Evolutionary conservation across 2,329 filamentous ascomycete species (phyloP).

Genomic region (Ceratocystis albifundus): DNA sequence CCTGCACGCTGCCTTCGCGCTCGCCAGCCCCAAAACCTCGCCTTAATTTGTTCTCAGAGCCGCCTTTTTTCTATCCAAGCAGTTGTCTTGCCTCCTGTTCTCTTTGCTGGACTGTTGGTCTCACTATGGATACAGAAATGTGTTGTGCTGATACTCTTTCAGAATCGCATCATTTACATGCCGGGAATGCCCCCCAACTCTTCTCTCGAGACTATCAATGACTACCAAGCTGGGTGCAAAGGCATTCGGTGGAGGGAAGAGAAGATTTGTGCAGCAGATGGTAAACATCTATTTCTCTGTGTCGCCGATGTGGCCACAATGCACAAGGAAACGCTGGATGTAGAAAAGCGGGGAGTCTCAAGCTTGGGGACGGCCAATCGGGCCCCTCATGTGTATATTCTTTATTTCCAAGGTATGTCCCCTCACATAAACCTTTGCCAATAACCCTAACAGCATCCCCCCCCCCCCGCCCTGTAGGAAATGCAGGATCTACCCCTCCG

Average conservation of each 20-base stretch:
- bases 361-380: slow-evolving; percentile 18
- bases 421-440: background rate
- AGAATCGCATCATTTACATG: slow-evolving; percentile 76
- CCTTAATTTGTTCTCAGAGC: background rate
- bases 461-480: slow-evolving; percentile 34
- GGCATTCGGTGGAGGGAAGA: slow-evolving; percentile 58
- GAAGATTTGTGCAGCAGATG: slow-evolving; percentile 49
- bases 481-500: slow-evolving; percentile 47
- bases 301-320: slow-evolving; percentile 36
- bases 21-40: background rate
- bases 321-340: background rate
- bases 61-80: slow-evolving; percentile 24
- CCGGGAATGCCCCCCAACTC: slow-evolving; percentile 62
- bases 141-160: slow-evolving; percentile 62
- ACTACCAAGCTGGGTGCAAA: slow-evolving; percentile 48
- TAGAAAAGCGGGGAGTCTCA: slow-evolving; percentile 15
- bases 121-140: slow-evolving; percentile 57
- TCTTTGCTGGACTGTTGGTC: slow-evolving; percentile 55
- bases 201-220: slow-evolving; percentile 52
- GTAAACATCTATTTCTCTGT: slow-evolving; percentile 51
- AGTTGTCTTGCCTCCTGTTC: slow-evolving; percentile 50
- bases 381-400: slow-evolving; percentile 36
- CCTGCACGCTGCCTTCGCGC: background rate
- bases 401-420: slow-evolving; percentile 44
- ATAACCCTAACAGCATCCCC: background rate